Conservation (phyloP, 176 grass and related monocot genomes). For the Triticum aestivum region DNA sequence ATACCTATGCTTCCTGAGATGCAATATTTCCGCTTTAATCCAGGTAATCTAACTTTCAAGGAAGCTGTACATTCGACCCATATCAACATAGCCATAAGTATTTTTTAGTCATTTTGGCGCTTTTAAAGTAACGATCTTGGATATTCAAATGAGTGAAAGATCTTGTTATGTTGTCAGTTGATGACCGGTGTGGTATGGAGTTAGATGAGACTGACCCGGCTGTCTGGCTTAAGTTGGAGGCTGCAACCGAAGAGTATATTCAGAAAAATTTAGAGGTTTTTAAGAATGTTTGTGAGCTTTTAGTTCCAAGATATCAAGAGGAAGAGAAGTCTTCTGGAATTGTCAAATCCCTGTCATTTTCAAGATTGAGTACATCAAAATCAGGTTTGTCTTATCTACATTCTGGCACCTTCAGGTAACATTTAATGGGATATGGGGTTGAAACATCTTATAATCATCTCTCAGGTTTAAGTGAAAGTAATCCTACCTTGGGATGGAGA, state of each 20-base stretch:
- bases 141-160: conserved; percentile 21
- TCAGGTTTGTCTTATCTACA: conserved; percentile 52
- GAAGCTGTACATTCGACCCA: neutral
- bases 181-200: conserved; percentile 97
- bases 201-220: conserved; percentile 95
- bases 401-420: neutral
- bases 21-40: conserved; percentile 98
- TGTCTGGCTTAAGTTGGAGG: conserved; percentile 90
- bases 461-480: conserved; percentile 64
- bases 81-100: conserved; percentile 20
- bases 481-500: conserved; percentile 91
- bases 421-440: neutral
- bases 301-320: conserved; percentile 75
- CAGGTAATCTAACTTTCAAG: conserved; percentile 54
- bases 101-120: neutral
- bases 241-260: conserved; percentile 94
- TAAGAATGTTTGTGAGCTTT: conserved; percentile 78
- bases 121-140: neutral
- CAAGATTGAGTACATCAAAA: conserved; percentile 59
- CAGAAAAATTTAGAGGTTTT: conserved; percentile 71
- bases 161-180: conserved; percentile 64
- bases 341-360: conserved; percentile 68
- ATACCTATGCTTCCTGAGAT: conserved; percentile 97
- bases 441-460: conserved; percentile 21
- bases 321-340: conserved; percentile 63